Evolutionary conservation across 768 basidiomycete species (phyloP), one percentile per base, ranked within the genome.

Genomic region (Suillus ampliporus): DNA sequence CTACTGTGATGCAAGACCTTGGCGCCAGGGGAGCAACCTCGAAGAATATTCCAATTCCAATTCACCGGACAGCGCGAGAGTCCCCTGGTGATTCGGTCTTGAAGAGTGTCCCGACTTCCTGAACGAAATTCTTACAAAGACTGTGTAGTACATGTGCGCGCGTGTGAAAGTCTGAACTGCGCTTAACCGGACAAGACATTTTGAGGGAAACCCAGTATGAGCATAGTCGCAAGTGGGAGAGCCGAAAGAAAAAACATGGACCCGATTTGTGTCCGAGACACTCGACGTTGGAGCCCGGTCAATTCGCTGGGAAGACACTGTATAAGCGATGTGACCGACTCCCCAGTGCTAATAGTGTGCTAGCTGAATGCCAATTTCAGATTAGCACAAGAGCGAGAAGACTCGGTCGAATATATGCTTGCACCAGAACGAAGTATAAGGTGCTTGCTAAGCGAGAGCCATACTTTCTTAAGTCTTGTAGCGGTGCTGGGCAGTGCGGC

Each of bases 371-470:
- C 52, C 52, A 23, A 37, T 53, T 53, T 23, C 21, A 53, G 52
- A 53, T 21, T 53, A 53, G 52, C 21, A 2, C 52, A 17, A 5
- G 60, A 61, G 60, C 52, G 60, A 60, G 60, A 60, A 60, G 60
- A 47, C 41, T 43, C 11, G 21, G 5, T 46, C 5, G 35, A 8
- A 28, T 26, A 28, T 9, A 35, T 46, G 43, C 10, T 8, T 13
- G 11, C 8, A 35, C 43, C 43, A n/a, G 19, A 17, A 34, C 40
- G 57, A 44, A n/a, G 46, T n/a, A 46, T n/a, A n/a, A n/a, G n/a
- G n/a, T n/a, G n/a, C n/a, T n/a, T n/a, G n/a, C n/a, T n/a, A n/a
- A n/a, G n/a, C n/a, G n/a, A n/a, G n/a, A n/a, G n/a, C n/a, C n/a
- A 47, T 23, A 47, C 23, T 47, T 14, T 47, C 1, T 13, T 23